Conservation (phyloP, 352 stramenopile genomes). For the Albugo candida region DNA sequence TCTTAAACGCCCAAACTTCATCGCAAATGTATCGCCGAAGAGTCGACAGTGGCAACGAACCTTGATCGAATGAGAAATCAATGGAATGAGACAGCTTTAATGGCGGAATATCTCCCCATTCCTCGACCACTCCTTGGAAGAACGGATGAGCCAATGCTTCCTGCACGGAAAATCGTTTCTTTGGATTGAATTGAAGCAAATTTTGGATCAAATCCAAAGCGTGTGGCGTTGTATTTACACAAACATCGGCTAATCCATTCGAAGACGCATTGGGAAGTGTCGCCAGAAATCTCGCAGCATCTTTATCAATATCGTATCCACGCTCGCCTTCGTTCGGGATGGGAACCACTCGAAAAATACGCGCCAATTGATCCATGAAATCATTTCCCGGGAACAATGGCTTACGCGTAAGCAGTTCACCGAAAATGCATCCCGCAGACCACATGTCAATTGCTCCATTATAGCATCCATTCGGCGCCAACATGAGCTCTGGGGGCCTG, state of each 20-base stretch:
- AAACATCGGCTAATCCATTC: constrained; percentile 37
- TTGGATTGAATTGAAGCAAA: constrained; percentile 83
- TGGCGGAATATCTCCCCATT: constrained; percentile 51
- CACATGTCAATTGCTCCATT: constrained; percentile 75
- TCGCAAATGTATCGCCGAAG: constrained; percentile 64
- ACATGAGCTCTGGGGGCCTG: constrained; percentile 82
- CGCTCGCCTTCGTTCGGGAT: constrained; percentile 40
- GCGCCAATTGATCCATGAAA: constrained; percentile 74
- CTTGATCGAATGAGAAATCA: constrained; percentile 64
- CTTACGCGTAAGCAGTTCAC: constrained; percentile 69
- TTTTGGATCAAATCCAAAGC: constrained; percentile 64
- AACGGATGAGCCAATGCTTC: constrained; percentile 78
- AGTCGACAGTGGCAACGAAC: constrained; percentile 45
- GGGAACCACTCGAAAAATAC: constrained; percentile 55
- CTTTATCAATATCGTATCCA: constrained; percentile 61
- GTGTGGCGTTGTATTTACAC: constrained; percentile 20
- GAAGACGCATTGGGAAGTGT: constrained; percentile 29
- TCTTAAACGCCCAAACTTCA: constrained; percentile 43
- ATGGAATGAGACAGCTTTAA: constrained; percentile 51
- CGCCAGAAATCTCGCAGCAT: constrained; percentile 69
- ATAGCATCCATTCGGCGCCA: constrained; percentile 80
- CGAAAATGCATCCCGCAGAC: constrained; percentile 85
- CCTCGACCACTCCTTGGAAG: constrained; percentile 77
- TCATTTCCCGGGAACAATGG: constrained; percentile 60
- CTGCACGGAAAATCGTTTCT: constrained; percentile 76